A percentile compares a stretch with the other conserved stretches of the same genome.
phyloP scores from a whole-genome alignment of 1,139 yeast species.

The Schwanniomyces etchellsii region DNA sequence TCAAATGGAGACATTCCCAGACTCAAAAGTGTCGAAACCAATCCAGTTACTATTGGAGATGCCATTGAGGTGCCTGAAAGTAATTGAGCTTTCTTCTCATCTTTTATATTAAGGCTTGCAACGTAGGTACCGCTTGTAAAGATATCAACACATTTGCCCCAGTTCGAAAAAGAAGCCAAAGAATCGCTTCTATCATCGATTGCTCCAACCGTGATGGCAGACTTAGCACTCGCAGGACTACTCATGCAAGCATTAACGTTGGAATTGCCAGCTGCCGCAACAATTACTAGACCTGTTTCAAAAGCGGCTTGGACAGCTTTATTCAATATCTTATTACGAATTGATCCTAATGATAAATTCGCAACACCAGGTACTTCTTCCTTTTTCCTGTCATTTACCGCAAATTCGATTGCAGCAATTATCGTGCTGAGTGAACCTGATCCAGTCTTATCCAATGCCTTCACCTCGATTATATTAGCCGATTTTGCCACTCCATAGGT shows the following conservation, averaged over 20 bases:
- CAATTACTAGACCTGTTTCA: conserved; percentile 65
- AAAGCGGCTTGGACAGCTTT: conserved; percentile 69
- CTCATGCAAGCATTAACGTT: conserved; percentile 71
- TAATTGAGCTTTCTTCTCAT: conserved; percentile 23
- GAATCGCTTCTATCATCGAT: conserved; percentile 66
- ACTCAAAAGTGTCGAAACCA: conserved; percentile 58
- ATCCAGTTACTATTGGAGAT: conserved; percentile 74
- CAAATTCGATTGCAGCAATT: conserved; percentile 65
- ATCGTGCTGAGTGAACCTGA: conserved; percentile 65
- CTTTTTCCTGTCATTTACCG: conserved; percentile 51
- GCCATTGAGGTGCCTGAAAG: conserved; percentile 90
- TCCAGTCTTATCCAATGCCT: conserved; percentile 61
- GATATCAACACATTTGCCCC: conserved; percentile 84
- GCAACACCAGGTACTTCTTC: conserved; percentile 54
- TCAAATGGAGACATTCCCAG: conserved; percentile 45
- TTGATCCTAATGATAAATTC: conserved; percentile 77
- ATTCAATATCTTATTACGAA: conserved; percentile 59
- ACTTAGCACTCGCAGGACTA: conserved; percentile 72
- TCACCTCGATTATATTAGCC: conserved; percentile 59
- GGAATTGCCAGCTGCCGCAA: conserved; percentile 88
- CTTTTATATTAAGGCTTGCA: conserved; percentile 34
- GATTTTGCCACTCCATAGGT: conserved; percentile 79
- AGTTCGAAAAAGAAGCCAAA: conserved; percentile 73
- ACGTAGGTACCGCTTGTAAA: conserved; percentile 79
- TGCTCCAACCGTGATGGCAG: conserved; percentile 82